Conservation (phyloP, 345 rosid species). For the Luvunga scandens region DNA sequence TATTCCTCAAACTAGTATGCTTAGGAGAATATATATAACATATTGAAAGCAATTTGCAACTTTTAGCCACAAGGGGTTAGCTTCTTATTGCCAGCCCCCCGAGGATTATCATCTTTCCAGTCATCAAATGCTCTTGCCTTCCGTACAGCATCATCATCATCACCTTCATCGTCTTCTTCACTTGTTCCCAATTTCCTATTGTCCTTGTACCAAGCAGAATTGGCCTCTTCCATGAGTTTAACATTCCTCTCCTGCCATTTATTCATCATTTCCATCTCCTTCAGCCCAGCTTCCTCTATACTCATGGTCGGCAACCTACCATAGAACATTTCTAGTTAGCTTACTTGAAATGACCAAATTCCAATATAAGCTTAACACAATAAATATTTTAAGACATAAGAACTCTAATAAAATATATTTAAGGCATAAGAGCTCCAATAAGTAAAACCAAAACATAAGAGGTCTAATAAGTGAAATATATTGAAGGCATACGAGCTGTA, state of each 20-base stretch:
- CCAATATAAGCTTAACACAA: not conserved
- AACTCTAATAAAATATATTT: not conserved
- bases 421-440: too few relatives aligned
- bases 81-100: slow-evolving; percentile 96
- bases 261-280: slow-evolving; percentile 92
- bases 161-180: slow-evolving; percentile 59
- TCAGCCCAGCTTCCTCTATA: slow-evolving; percentile 95
- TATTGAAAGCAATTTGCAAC: slow-evolving; percentile 9
- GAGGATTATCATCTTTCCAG: slow-evolving; percentile 98
- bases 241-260: slow-evolving; percentile 82
- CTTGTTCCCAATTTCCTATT: slow-evolving; percentile 32
- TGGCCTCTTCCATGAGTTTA: slow-evolving; percentile 87
- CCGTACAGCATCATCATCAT: slow-evolving; percentile 71
- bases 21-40: slow-evolving; percentile 3
- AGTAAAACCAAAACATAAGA: too few relatives aligned
- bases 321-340: slow-evolving; percentile 3
- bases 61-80: slow-evolving; percentile 90
- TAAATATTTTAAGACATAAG: not conserved
- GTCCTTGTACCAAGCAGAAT: slow-evolving; percentile 81
- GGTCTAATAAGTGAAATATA: too few relatives aligned
- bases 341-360: not conserved
- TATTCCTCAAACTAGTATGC: not conserved
- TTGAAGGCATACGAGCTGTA: too few relatives aligned
- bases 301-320: slow-evolving; percentile 97
- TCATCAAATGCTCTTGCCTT: slow-evolving; percentile 90